A percentile compares a stretch with the other conserved stretches of the same genome.
Conservation (phyloP, 2,329 filamentous ascomycete species). For the Aspergillus intermedius region DNA sequence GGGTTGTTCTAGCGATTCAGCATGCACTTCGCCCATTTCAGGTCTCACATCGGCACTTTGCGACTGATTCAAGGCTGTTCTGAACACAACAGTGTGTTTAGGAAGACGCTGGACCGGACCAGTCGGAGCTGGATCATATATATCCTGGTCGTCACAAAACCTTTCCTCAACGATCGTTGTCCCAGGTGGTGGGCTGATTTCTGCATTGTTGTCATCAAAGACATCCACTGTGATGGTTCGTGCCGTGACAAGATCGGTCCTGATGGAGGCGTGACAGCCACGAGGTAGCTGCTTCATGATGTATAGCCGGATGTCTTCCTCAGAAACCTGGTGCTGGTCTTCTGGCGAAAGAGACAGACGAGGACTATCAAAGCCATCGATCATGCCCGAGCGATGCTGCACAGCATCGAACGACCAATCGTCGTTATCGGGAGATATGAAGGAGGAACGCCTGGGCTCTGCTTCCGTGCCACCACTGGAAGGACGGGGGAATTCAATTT, state of each 20-base stretch:
- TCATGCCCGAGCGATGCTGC: slow-evolving; percentile 24
- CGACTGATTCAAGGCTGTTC: slow-evolving; percentile 37
- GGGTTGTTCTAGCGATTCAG: neutral
- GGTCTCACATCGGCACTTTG: slow-evolving; percentile 32
- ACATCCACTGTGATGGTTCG: slow-evolving; percentile 44
- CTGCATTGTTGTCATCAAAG: slow-evolving; percentile 35
- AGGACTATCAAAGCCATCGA: slow-evolving; percentile 18
- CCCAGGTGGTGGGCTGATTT: slow-evolving; percentile 40
- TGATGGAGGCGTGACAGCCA: slow-evolving; percentile 39
- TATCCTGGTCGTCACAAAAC: slow-evolving; percentile 44
- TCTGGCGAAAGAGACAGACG: slow-evolving; percentile 29
- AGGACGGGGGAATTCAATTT: slow-evolving; percentile 22
- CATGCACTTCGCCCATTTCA: slow-evolving; percentile 1
- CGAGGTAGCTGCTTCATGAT: slow-evolving; percentile 40
- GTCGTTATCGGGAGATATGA: slow-evolving; percentile 31
- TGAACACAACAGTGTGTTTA: slow-evolving; percentile 41
- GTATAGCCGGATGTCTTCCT: slow-evolving; percentile 43
- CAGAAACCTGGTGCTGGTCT: slow-evolving; percentile 33
- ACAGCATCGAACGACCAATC: slow-evolving; percentile 35
- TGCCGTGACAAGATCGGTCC: slow-evolving; percentile 37
- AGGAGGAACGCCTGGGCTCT: slow-evolving; percentile 49
- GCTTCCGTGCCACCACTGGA: slow-evolving; percentile 41
- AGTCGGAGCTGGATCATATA: slow-evolving; percentile 23
- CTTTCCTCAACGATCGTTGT: slow-evolving; percentile 41
- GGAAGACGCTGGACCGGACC: slow-evolving; percentile 33